These are phyloP conservation scores for Sporothrix inflata DNA, from an alignment of 2,329 filamentous ascomycete genomes.

Conservation along the genomic window DNA sequence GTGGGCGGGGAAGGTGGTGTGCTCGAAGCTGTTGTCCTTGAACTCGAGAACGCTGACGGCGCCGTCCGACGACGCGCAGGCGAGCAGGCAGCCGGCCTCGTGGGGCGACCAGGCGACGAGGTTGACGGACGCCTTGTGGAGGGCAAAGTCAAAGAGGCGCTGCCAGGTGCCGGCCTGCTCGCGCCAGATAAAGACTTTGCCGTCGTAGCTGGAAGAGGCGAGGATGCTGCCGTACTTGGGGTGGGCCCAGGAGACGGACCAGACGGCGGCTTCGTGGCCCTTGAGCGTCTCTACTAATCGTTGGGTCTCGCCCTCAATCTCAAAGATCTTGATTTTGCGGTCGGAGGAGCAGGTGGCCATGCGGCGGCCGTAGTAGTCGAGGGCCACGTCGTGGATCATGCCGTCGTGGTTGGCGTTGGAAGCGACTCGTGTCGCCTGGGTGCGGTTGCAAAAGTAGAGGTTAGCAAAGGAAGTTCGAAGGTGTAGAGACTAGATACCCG, in stretches of 20 bases:
- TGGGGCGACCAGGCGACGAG: conserved; percentile 97
- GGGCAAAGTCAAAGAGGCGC: conserved; percentile 87
- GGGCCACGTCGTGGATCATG: conserved; percentile 99
- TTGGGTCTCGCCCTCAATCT: conserved; percentile 92
- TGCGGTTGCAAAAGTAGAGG: neutral
- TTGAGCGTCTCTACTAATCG: conserved; percentile 89
- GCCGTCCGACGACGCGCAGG: conserved; percentile 92
- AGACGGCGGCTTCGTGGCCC: conserved; percentile 95
- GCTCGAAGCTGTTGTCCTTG: conserved; percentile 82
- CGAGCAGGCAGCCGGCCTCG: conserved; percentile 90
- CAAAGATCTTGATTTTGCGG: conserved; percentile 99
- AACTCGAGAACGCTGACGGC: conserved; percentile 94
- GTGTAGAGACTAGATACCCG: neutral
- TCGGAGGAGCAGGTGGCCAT: conserved; percentile 97
- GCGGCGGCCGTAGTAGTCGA: conserved; percentile 97
- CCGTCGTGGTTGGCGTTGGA: conserved; percentile 92
- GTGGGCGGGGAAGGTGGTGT: conserved; percentile 88
- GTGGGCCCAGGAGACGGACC: conserved; percentile 97
- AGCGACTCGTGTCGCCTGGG: conserved; percentile 62
- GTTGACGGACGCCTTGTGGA: conserved; percentile 96
- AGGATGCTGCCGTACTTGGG: conserved; percentile 99
- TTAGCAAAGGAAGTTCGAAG: neutral
- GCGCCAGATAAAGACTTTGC: conserved; percentile 98
- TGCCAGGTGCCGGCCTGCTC: conserved; percentile 79
- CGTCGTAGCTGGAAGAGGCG: conserved; percentile 92